These are phyloP conservation scores for Thelephora aurantiotincta DNA, from an alignment of 768 basidiomycete genomes.

Conservation along the genomic window DNA sequence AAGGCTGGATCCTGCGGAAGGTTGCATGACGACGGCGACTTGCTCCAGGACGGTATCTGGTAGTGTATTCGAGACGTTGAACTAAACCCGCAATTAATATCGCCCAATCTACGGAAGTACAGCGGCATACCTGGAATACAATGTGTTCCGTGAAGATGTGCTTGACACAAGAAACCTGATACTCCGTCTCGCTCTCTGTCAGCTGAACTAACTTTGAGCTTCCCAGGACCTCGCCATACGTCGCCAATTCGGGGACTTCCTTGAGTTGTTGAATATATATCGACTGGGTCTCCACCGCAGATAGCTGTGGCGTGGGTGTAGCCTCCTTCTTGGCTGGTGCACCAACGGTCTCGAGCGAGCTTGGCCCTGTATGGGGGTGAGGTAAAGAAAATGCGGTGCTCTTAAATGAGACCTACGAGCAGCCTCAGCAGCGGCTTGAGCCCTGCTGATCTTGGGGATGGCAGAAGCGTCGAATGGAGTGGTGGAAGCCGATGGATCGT, in stretches of 20 bases:
- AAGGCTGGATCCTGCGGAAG: conserved; percentile 57
- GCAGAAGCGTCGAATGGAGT: conserved; percentile 72
- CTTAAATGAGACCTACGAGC: conserved; percentile 43
- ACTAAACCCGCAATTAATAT: conserved; percentile 31
- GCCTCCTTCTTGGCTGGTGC: conserved; percentile 49
- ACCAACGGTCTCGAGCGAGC: conserved; percentile 73
- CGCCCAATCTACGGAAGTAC: not conserved
- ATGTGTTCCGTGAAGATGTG: conserved; percentile 92
- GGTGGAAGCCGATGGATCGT: conserved; percentile 55
- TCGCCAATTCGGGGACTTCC: conserved; percentile 73
- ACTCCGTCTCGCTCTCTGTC: conserved; percentile 96
- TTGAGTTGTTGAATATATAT: conserved; percentile 76
- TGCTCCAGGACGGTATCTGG: conserved; percentile 92
- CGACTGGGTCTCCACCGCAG: conserved; percentile 80
- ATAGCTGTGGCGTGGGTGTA: conserved; percentile 50
- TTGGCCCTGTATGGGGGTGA: conserved; percentile 42
- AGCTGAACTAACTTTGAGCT: conserved; percentile 77
- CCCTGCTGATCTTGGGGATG: conserved; percentile 89
- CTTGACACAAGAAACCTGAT: conserved; percentile 92
- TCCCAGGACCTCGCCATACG: conserved; percentile 78
- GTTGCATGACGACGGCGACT: conserved; percentile 86
- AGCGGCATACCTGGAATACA: conserved; percentile 76
- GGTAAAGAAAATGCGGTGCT: not conserved
- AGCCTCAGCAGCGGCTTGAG: conserved; percentile 79
- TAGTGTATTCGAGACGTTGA: conserved; percentile 94